A percentile compares a stretch with the other conserved stretches of the same genome.
Evolutionary conservation across 2,329 filamentous ascomycete species (phyloP).

Genomic region (Coniochaeta pulveracea): DNA sequence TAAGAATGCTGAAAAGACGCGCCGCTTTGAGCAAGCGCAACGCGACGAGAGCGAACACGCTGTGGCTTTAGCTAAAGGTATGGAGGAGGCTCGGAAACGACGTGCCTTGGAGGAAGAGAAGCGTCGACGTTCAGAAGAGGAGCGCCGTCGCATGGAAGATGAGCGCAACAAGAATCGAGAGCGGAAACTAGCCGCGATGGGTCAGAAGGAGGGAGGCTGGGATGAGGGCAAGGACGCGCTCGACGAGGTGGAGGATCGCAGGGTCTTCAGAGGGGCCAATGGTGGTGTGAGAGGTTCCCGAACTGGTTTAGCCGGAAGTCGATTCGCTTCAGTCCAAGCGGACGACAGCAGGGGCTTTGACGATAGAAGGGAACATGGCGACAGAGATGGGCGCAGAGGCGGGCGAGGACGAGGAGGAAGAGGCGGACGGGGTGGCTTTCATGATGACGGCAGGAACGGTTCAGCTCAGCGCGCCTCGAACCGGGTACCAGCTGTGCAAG

Average conservation of each 20-base stretch:
- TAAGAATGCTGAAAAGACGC: conserved; percentile 43
- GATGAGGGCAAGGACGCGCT: conserved; percentile 43
- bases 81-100: conserved; percentile 42
- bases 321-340: conserved; percentile 24
- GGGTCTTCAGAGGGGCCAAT: conserved; percentile 26
- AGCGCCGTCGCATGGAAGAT: conserved; percentile 40
- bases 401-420: neutral
- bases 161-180: conserved; percentile 50
- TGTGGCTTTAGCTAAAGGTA: conserved; percentile 39
- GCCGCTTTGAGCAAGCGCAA: conserved; percentile 47
- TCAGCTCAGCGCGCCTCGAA: too few relatives aligned
- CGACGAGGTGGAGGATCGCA: conserved; percentile 26
- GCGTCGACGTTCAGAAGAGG: conserved; percentile 38
- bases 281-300: conserved; percentile 28
- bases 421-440: conserved; percentile 7
- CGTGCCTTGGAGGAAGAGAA: conserved; percentile 40
- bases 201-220: conserved; percentile 41
- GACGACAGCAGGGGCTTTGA: conserved; percentile 13
- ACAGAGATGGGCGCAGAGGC: neutral
- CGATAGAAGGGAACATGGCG: neutral
- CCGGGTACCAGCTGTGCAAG: conserved; percentile 8
- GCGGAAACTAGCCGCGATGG: conserved; percentile 48
- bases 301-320: conserved; percentile 29
- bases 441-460: too few relatives aligned
- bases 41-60: conserved; percentile 45